A percentile compares a stretch with the other conserved stretches of the same genome.
These are phyloP conservation scores for Colletotrichum brevisporum DNA, from an alignment of 2,329 filamentous ascomycete genomes.

Conservation along the genomic window DNA sequence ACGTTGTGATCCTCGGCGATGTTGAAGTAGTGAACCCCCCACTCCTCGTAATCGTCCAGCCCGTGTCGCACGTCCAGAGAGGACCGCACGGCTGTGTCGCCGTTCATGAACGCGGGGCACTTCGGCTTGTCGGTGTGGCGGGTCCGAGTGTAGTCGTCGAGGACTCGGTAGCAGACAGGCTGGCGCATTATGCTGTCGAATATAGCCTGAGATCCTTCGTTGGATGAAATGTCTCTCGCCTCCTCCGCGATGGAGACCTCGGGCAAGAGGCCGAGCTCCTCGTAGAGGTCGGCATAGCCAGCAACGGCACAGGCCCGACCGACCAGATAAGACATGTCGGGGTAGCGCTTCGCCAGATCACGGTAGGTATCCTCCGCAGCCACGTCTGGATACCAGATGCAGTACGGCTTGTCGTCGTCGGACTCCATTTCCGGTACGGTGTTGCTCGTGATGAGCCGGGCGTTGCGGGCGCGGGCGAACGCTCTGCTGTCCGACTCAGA, in stretches of 20 bases:
- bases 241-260: conserved; percentile 58
- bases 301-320: conserved; percentile 57
- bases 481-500: neutral
- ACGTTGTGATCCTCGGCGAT: conserved; percentile 50
- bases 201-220: conserved; percentile 47
- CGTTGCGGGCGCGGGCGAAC: conserved; percentile 44
- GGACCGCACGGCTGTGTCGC: conserved; percentile 50
- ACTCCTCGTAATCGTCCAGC: conserved; percentile 23
- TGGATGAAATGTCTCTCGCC: conserved; percentile 47
- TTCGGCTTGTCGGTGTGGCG: conserved; percentile 35
- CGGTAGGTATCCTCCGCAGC: conserved; percentile 55
- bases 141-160: conserved; percentile 53
- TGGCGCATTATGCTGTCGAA: conserved; percentile 50
- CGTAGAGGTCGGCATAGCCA: conserved; percentile 53
- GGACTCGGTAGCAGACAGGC: conserved; percentile 48
- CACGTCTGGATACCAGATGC: conserved; percentile 57
- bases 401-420: conserved; percentile 52
- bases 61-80: conserved; percentile 12
- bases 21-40: conserved; percentile 41
- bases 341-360: conserved; percentile 48
- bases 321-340: conserved; percentile 54
- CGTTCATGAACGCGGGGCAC: conserved; percentile 48
- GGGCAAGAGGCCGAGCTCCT: conserved; percentile 54
- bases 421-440: conserved; percentile 46
- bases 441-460: conserved; percentile 54